Evolutionary conservation across 2,329 filamentous ascomycete species (phyloP).

Genomic region (Pseudopithomyces chartarum): DNA sequence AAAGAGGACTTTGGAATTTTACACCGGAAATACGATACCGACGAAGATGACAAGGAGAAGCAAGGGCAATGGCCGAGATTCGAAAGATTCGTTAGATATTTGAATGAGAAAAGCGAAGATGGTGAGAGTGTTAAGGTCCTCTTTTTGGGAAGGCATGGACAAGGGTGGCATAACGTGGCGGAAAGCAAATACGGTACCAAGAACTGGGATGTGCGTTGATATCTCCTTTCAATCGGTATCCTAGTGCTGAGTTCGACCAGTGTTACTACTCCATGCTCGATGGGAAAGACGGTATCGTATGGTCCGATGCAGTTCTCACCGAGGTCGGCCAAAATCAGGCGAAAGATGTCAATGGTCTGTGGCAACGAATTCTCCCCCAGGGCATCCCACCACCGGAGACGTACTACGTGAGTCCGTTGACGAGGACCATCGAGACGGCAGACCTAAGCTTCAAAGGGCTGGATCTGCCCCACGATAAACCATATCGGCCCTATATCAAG

Average conservation of each 20-base stretch:
- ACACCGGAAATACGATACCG: conserved; percentile 61
- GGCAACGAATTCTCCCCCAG: conserved; percentile 56
- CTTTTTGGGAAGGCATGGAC: conserved; percentile 71
- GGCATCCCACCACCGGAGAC: conserved; percentile 65
- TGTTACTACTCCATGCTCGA: conserved; percentile 69
- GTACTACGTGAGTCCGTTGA: conserved; percentile 70
- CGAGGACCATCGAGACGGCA: conserved; percentile 70
- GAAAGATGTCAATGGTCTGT: conserved; percentile 62
- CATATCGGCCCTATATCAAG: conserved; percentile 65
- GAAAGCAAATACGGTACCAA: conserved; percentile 71
- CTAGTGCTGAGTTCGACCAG: conserved; percentile 32
- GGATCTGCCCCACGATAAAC: conserved; percentile 52
- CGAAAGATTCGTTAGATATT: conserved; percentile 56
- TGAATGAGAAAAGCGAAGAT: conserved; percentile 54
- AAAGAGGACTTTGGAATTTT: conserved; percentile 70
- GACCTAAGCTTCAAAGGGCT: conserved; percentile 64
- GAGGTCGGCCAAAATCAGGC: conserved; percentile 63
- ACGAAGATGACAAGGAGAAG: conserved; percentile 38
- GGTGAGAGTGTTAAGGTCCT: conserved; percentile 67
- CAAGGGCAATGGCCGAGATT: conserved; percentile 69
- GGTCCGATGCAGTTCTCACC: conserved; percentile 69
- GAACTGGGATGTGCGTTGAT: conserved; percentile 66
- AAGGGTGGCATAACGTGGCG: conserved; percentile 69
- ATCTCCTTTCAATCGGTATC: background rate
- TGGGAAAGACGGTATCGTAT: conserved; percentile 65